phyloP scores from a whole-genome alignment of 169 alveolate genomes.

The Condylostoma magnum region DNA sequence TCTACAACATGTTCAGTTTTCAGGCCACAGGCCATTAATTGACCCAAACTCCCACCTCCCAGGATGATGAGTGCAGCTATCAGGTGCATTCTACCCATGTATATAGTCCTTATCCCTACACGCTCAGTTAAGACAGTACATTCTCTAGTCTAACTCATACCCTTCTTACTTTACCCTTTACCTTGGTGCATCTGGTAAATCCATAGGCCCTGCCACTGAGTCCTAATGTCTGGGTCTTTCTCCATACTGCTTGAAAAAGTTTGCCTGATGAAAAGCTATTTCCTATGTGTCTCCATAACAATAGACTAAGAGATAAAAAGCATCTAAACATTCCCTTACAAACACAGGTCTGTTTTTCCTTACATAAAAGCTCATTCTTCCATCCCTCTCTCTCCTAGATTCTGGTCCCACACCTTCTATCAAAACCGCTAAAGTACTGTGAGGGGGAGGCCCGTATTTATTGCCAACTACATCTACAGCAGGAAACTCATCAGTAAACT shows the following conservation, averaged over 20 bases:
- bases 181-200: conserved; percentile 47
- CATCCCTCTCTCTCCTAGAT: conserved; percentile 44
- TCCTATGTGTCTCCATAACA: conserved; percentile 45
- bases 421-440: conserved; percentile 67
- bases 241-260: conserved; percentile 20
- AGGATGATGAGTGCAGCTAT: conserved; percentile 75
- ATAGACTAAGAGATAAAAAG: conserved; percentile 29
- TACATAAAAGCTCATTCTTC: conserved; percentile 57
- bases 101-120: conserved; percentile 63
- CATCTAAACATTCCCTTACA: conserved; percentile 40
- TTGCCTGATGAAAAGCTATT: conserved; percentile 35
- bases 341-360: conserved; percentile 36
- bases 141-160: conserved; percentile 45
- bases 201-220: conserved; percentile 28
- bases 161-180: conserved; percentile 39
- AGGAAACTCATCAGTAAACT: conserved; percentile 52
- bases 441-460: conserved; percentile 52
- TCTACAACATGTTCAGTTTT: conserved; percentile 87
- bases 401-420: conserved; percentile 67
- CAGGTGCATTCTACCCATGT: conserved; percentile 53
- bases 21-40: conserved; percentile 85
- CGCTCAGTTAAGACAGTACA: conserved; percentile 78
- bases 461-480: conserved; percentile 61
- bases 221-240: conserved; percentile 31
- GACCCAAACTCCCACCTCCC: conserved; percentile 83